Base-by-base conservation (phyloP, 2,329 filamentous ascomycete genomes). In the Scedosporium minutisporum region DNA sequence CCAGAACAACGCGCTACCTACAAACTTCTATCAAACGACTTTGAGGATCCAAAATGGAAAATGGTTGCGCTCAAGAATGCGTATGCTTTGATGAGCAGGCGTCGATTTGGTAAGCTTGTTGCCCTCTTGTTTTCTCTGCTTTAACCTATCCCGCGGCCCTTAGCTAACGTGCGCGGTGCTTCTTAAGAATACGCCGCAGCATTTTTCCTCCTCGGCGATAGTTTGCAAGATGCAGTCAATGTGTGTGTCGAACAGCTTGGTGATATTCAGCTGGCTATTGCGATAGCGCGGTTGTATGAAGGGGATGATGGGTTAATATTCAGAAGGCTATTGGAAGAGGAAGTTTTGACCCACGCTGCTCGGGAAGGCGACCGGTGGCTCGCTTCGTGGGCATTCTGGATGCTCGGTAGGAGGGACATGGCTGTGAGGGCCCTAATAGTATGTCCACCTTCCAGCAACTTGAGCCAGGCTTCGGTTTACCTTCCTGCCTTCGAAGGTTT, bases 311-410 rank as follows among this genome's bases (percentile, higher is more conserved):
- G 91, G 0, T 86, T 87, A 0, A 84, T 95, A 0, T 73, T 97
- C 2, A 82, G 81, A 27, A 85, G 84, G 63, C 80, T 99, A 7
- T 78, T 99, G 1, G 85, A 90, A 68, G 89, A 96, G 10, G 89
- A 88, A 65, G 84, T 97, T 1, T 79, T 97, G 0, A 84, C 87
- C 0, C 76, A 90, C 65, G 95, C 95, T 18, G 86, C 89, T 0
- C 82, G 86, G 48, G 87, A 93, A 66, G 91, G 91, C 2, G 93
- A 99, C 70, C 83, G 93, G 63, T 99, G 95, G 93, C 84, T 96
- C 64, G 90, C 93, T 10, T 95, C 90, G 0, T 99, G 95, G 95
- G 90, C 91, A 2, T 96, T 96, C 71, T 96, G 91, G 88, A 90
- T 96, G 82, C 80, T 97, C 4, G 86, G 86, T 44, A 84, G 89